Percentiles rank a stretch among this genome's conserved stretches.
These are phyloP conservation scores for Prinsepia uniflora DNA, from an alignment of 306 rosid genomes.

Conservation along the genomic window DNA sequence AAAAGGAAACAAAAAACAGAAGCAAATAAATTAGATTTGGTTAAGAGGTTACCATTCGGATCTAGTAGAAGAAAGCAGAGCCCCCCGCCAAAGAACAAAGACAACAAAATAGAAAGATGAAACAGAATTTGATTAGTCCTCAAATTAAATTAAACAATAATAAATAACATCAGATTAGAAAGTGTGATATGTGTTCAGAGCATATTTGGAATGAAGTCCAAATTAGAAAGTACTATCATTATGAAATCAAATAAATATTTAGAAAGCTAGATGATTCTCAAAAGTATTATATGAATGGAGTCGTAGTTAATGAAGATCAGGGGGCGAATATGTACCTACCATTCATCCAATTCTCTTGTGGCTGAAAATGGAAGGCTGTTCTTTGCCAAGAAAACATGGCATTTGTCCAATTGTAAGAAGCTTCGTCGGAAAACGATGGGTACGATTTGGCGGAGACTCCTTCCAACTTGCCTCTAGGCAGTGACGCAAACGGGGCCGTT, in stretches of 20 bases:
- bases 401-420: slow-evolving; percentile 66
- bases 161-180: not conserved
- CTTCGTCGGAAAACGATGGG: slow-evolving; percentile 21
- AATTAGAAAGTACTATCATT: slow-evolving; percentile 8
- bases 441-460: slow-evolving; percentile 82
- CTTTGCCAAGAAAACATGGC: slow-evolving; percentile 86
- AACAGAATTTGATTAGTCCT: slow-evolving; percentile 18
- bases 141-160: not conserved
- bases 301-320: too few species aligned
- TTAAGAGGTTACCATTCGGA: slow-evolving; percentile 66
- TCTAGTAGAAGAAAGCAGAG: slow-evolving; percentile 42
- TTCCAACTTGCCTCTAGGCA: slow-evolving; percentile 52
- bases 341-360: slow-evolving; percentile 71
- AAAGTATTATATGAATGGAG: not conserved
- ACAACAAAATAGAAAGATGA: slow-evolving; percentile 1
- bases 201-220: not conserved
- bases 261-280: not conserved
- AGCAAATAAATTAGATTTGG: not conserved
- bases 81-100: slow-evolving; percentile 15
- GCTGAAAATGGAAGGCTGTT: slow-evolving; percentile 83
- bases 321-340: slow-evolving; percentile 41
- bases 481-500: slow-evolving; percentile 1
- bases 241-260: not conserved
- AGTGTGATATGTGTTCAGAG: not conserved
- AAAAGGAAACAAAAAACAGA: not conserved